Percentiles rank a stretch among this genome's conserved stretches.
Conservation (phyloP, 208 protist species). For the Crithidia acanthocephali region DNA sequence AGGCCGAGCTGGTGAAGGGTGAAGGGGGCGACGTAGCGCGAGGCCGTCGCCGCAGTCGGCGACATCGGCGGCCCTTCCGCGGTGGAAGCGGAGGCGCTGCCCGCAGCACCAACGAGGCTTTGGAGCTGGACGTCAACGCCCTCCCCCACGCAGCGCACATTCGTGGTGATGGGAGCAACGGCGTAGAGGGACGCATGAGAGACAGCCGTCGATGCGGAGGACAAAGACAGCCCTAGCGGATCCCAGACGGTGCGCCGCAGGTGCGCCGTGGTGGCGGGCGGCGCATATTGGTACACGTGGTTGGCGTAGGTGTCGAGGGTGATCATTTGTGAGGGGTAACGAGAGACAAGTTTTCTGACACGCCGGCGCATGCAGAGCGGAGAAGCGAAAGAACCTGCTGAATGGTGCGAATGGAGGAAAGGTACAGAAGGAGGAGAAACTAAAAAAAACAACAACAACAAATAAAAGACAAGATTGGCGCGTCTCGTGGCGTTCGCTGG, state of each 20-base stretch:
- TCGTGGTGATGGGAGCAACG: conserved; percentile 45
- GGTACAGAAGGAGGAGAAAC: background rate
- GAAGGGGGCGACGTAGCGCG: conserved; percentile 10
- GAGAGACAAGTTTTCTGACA: background rate
- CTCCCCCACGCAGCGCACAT: conserved; percentile 38
- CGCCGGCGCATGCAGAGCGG: conserved; percentile 1
- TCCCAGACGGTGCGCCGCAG: conserved; percentile 35
- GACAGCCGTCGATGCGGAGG: background rate
- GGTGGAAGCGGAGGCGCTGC: background rate
- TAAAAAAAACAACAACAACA: background rate
- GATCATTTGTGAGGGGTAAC: conserved; percentile 30
- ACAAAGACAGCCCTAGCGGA: conserved; percentile 26
- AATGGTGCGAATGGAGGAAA: too few relatives aligned
- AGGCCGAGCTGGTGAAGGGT: conserved; percentile 12
- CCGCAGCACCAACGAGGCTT: background rate
- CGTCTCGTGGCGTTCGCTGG: too few relatives aligned
- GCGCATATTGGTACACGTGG: conserved; percentile 36
- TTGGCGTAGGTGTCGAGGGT: conserved; percentile 30
- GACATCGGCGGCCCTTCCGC: background rate
- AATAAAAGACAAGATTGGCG: too few relatives aligned
- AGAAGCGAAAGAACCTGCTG: too few relatives aligned
- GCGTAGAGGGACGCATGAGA: conserved; percentile 38
- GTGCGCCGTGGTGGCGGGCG: conserved; percentile 30
- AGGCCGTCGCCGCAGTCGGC: background rate
- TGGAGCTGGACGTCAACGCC: conserved; percentile 5